Evolutionary conservation across 257 asterid species (phyloP), one percentile per base, ranked within the genome.

Genomic region (Scutellaria barbata): DNA sequence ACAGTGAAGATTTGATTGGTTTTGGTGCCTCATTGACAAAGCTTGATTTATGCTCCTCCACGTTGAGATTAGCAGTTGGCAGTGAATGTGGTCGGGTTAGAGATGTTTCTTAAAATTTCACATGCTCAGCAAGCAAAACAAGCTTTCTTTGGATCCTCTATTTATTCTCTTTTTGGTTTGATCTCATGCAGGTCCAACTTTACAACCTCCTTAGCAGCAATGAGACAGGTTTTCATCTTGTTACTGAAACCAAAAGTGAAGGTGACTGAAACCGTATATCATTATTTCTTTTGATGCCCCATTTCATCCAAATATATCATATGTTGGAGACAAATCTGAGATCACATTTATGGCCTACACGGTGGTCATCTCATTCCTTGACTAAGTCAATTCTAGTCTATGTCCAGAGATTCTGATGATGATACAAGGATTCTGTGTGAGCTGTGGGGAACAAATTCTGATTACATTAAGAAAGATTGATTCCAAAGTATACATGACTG

Each of bases 81-180:
- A 81, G 85, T 76, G 91, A 87, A 81, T 74, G 96, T 82, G 95
- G 95, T 79, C 87, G 84, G 96, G 96, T 90, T 70, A 84, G 98
- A 78, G 77, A 79, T 77, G 30, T 70, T 73, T 77, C 65, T 51
- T 74, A 41, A 46, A 35, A 35, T 68, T 67, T 73, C 68, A 73
- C 68, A 75, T n/a, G 60, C 55, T 70, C 53, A 60, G 46, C 64
- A 50, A 41, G 14, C 12, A 30, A 11, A 25, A 63, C 63, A 76
- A 37, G 43, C 40, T 77, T 69, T 58, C 52, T 64, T 22, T 55
- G 42, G 53, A 17, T 58, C 50, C 61, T 71, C 18, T 74, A 63
- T 65, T 73, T 53, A 78, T 76, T 66, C 59, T 78, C 64, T 54
- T 66, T 51, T 72, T 73, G 50, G 30, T 50, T 63, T 79, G 65